Conservation (phyloP, 1,139 yeast genomes). For the Kurtzmaniella quercitrusa region DNA sequence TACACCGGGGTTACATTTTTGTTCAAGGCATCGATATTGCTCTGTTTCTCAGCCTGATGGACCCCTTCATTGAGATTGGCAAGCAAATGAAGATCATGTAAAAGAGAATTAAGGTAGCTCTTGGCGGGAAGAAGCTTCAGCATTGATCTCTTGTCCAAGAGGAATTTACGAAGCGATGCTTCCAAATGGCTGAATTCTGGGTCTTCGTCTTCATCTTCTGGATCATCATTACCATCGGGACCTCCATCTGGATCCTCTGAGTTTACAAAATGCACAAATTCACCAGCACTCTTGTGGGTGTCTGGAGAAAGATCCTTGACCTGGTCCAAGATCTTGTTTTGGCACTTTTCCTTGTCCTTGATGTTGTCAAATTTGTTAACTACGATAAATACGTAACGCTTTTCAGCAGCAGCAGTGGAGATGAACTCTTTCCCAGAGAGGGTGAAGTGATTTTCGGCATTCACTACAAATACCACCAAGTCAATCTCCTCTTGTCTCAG, state of each 20-base stretch:
- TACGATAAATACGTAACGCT: slow-evolving; percentile 87
- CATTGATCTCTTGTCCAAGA: slow-evolving; percentile 81
- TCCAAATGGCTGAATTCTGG: slow-evolving; percentile 85
- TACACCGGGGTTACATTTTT: slow-evolving; percentile 58
- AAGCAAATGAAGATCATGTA: slow-evolving; percentile 59
- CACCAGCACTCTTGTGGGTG: slow-evolving; percentile 78
- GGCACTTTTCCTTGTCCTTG: slow-evolving; percentile 74
- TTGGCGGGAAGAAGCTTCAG: slow-evolving; percentile 93
- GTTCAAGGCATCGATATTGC: slow-evolving; percentile 44
- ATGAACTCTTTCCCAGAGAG: slow-evolving; percentile 92
- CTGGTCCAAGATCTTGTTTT: slow-evolving; percentile 73
- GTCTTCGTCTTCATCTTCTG: slow-evolving; percentile 18
- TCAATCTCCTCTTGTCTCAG: slow-evolving; percentile 97
- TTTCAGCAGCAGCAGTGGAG: slow-evolving; percentile 86
- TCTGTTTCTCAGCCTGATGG: slow-evolving; percentile 45
- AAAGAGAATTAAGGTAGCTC: slow-evolving; percentile 67
- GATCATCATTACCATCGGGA: slow-evolving; percentile 34
- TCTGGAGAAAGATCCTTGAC: slow-evolving; percentile 88
- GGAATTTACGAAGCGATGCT: slow-evolving; percentile 77
- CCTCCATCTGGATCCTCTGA: slow-evolving; percentile 38
- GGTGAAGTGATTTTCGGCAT: slow-evolving; percentile 94
- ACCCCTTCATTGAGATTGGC: slow-evolving; percentile 58
- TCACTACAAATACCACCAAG: slow-evolving; percentile 91
- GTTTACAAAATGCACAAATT: slow-evolving; percentile 93
- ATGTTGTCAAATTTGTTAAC: slow-evolving; percentile 90